Evolutionary conservation across 2,329 filamentous ascomycete species (phyloP).

Genomic region (Orbilia oligospora): DNA sequence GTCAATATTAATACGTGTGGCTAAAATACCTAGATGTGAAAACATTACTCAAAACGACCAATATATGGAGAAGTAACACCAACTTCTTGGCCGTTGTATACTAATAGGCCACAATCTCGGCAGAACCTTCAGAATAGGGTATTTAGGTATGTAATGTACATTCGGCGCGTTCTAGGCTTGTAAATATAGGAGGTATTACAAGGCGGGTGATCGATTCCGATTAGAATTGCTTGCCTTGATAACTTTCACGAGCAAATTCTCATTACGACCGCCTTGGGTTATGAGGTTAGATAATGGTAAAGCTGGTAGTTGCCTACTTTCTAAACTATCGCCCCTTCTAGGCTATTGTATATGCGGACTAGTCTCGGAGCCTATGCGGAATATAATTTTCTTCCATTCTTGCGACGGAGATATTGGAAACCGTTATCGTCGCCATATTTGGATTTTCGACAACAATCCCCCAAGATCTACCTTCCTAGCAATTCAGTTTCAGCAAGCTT

Average conservation of each 20-base stretch:
- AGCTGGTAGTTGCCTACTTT: background rate
- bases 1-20: constrained; percentile 9
- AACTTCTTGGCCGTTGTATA: background rate
- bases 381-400: too few species aligned
- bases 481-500: background rate
- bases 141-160: background rate
- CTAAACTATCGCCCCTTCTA: background rate
- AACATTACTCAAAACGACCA: constrained; percentile 47
- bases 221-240: background rate
- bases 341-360: background rate
- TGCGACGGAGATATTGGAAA: background rate
- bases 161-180: constrained; percentile 12
- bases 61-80: constrained; percentile 37
- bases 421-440: background rate
- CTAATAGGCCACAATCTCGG: background rate
- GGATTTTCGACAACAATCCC: background rate
- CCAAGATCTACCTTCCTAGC: too few species aligned
- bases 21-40: constrained; percentile 21
- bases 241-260: background rate
- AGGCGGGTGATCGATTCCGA: background rate
- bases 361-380: too few species aligned
- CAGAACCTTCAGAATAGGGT: constrained; percentile 13
- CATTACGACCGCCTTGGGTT: too few species aligned
- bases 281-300: background rate
- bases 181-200: background rate